These are phyloP conservation scores for Rhizopus arrhizus DNA, from an alignment of 371 early-diverging fungal species.

Conservation along the genomic window DNA sequence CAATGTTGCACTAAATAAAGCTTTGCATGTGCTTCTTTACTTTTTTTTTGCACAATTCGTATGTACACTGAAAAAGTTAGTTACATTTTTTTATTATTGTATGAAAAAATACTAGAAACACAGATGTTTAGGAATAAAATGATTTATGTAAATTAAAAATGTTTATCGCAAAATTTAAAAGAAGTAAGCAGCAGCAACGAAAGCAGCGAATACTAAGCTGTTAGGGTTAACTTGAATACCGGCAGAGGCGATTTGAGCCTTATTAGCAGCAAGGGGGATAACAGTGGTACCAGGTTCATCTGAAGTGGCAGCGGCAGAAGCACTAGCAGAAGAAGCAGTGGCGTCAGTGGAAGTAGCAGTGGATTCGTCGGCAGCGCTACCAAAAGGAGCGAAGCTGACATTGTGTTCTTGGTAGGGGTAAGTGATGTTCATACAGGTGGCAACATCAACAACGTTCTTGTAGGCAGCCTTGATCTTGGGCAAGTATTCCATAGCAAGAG, in stretches of 20 bases:
- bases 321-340: conserved; percentile 15
- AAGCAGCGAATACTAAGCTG: conserved; percentile 17
- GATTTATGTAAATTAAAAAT: conserved; percentile 5
- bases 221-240: conserved; percentile 26
- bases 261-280: conserved; percentile 11
- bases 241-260: conserved; percentile 9
- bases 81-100: no score
- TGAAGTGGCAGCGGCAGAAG: conserved; percentile 17
- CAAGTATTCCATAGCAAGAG: conserved; percentile 47
- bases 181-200: conserved; percentile 22
- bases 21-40: no score
- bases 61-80: no score
- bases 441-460: conserved; percentile 54
- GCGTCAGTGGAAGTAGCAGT: conserved; percentile 19
- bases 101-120: no score
- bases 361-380: conserved; percentile 8
- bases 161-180: conserved; percentile 10
- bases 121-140: not conserved
- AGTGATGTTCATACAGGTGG: conserved; percentile 59
- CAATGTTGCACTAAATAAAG: no score
- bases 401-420: conserved; percentile 52
- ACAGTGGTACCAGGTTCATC: conserved; percentile 15
- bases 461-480: conserved; percentile 50
- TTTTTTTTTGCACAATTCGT: no score
- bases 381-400: conserved; percentile 35